phyloP scores from a whole-genome alignment of 306 rosid genomes.

The Abrus precatorius region DNA sequence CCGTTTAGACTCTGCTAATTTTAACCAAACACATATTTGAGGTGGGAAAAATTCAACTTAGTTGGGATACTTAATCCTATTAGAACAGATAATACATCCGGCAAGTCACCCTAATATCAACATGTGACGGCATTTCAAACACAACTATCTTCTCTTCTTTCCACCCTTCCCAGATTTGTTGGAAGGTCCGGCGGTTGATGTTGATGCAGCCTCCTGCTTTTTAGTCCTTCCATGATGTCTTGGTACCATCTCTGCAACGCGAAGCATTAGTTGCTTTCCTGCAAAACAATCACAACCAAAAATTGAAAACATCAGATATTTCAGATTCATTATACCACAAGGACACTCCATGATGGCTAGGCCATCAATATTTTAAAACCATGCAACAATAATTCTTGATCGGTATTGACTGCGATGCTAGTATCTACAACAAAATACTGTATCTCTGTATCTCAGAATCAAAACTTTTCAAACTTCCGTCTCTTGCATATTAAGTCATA shows the following conservation, averaged over 20 bases:
- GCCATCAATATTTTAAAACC: background rate
- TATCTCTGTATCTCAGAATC: background rate
- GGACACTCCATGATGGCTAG: background rate
- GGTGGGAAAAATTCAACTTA: background rate
- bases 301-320: background rate
- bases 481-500: background rate
- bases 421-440: background rate
- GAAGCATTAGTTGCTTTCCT: slow-evolving; percentile 83
- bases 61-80: background rate
- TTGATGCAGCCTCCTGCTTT: slow-evolving; percentile 77
- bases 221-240: slow-evolving; percentile 87
- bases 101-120: slow-evolving; percentile 30
- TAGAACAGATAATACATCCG: background rate
- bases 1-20: background rate
- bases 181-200: slow-evolving; percentile 75
- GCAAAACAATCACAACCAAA: slow-evolving; percentile 41
- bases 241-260: slow-evolving; percentile 84
- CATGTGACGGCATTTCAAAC: slow-evolving; percentile 21
- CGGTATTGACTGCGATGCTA: slow-evolving; percentile 4
- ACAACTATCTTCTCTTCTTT: slow-evolving; percentile 73
- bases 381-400: background rate
- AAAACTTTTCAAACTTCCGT: background rate
- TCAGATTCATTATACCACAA: background rate
- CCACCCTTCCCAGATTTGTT: slow-evolving; percentile 84
- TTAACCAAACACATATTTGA: background rate